Evolutionary conservation across 106 monocot species (phyloP).

Genomic region (Gastrodia elata): DNA sequence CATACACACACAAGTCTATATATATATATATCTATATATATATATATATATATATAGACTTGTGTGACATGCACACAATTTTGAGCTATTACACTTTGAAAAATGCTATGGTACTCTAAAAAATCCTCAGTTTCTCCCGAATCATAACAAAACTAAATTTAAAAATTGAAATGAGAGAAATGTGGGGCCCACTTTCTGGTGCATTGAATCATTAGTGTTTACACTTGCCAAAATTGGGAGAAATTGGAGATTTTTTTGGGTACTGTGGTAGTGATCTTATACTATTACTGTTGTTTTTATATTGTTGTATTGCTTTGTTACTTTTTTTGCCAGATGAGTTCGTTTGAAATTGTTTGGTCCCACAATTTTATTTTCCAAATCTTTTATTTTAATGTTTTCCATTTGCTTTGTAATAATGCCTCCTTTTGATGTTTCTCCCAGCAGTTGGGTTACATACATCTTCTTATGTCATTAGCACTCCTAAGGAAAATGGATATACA

Average conservation of each 20-base stretch:
- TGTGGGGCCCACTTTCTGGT: too few species aligned
- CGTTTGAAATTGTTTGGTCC: neutral
- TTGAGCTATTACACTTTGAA: too few species aligned
- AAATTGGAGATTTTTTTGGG: neutral
- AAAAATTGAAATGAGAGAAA: too few species aligned
- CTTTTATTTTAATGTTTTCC: neutral
- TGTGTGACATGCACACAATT: too few species aligned
- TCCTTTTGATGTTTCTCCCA: conserved; percentile 10
- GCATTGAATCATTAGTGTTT: too few species aligned
- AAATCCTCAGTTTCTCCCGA: too few species aligned
- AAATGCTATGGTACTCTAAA: too few species aligned
- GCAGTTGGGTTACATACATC: conserved; percentile 31
- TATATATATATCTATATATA: too few species aligned
- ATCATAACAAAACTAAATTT: too few species aligned
- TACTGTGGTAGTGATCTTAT: neutral
- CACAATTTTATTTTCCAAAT: neutral
- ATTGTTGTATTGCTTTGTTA: neutral
- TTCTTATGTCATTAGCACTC: conserved; percentile 46
- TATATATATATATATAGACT: too few species aligned
- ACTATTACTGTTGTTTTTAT: neutral
- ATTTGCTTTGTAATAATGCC: neutral
- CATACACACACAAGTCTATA: too few species aligned
- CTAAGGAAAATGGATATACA: conserved; percentile 24
- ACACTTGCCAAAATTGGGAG: too few species aligned
- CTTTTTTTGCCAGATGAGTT: neutral